Conservation (phyloP, 1,284 basidiomycete genomes). For the Austropuccinia psidii region DNA sequence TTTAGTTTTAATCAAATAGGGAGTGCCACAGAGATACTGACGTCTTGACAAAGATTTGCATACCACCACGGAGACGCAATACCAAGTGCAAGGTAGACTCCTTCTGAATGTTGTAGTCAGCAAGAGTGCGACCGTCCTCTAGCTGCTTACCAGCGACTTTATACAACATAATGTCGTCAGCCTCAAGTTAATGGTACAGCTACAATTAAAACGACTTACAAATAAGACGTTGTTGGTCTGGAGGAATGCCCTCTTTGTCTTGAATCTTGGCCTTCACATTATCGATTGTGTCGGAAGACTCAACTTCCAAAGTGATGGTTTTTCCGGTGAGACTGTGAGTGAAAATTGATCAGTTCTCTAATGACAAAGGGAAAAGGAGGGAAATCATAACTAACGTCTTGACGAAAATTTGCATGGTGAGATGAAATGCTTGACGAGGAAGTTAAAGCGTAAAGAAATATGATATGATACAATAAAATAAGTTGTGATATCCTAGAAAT, state of each 20-base stretch:
- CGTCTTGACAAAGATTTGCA: slow-evolving; percentile 34
- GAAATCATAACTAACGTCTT: slow-evolving; percentile 61
- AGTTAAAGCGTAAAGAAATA: neutral
- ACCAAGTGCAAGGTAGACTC: slow-evolving; percentile 94
- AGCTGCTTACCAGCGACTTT: slow-evolving; percentile 50
- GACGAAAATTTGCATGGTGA: slow-evolving; percentile 77
- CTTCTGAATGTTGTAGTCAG: slow-evolving; percentile 92
- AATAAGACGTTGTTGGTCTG: slow-evolving; percentile 51
- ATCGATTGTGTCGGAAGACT: slow-evolving; percentile 85
- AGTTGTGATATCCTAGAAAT: too few relatives aligned
- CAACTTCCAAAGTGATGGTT: slow-evolving; percentile 89
- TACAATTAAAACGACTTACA: neutral
- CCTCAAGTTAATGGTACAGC: slow-evolving; percentile 68
- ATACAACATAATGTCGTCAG: slow-evolving; percentile 57
- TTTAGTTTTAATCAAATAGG: neutral
- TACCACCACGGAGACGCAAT: slow-evolving; percentile 68
- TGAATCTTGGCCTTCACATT: slow-evolving; percentile 57
- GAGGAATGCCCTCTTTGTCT: slow-evolving; percentile 64
- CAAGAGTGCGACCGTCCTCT: slow-evolving; percentile 48
- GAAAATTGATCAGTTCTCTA: neutral
- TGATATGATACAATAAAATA: too few relatives aligned
- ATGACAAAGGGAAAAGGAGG: neutral
- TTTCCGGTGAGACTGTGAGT: slow-evolving; percentile 80
- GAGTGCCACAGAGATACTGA: slow-evolving; percentile 36
- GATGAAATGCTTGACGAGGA: neutral